Conservation (phyloP, 164 flowering plant genomes). For the Annona cherimola region DNA sequence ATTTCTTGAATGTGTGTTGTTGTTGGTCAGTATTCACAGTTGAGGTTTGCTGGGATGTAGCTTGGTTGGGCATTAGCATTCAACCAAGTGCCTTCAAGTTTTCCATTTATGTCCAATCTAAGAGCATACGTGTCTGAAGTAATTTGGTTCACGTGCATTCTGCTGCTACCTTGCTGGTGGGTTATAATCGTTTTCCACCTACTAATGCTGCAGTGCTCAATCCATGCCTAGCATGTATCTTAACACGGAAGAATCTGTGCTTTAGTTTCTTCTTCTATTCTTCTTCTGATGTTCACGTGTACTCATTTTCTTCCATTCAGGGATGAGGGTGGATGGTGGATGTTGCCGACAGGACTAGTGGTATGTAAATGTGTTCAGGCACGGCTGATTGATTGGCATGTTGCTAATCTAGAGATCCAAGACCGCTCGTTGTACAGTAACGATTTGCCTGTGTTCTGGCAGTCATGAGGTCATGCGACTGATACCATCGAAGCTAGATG, state of each 20-base stretch:
- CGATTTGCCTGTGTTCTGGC: conserved; percentile 87
- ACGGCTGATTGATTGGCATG: conserved; percentile 83
- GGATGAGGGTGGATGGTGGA: conserved; percentile 99
- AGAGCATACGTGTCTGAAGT: no score
- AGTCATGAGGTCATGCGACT: conserved; percentile 42
- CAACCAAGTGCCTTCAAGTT: no score
- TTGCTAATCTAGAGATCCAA: conserved; percentile 97
- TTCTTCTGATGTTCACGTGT: not conserved
- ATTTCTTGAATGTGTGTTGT: not conserved
- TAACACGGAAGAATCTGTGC: not conserved
- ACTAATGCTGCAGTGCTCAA: no score
- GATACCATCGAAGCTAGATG: conserved; percentile 6
- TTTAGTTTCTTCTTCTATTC: not conserved
- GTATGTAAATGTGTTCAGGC: conserved; percentile 89
- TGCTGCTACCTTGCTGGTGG: no score
- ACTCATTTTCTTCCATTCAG: conserved; percentile 28
- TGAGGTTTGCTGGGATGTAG: not conserved
- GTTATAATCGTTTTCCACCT: no score
- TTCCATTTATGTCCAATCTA: no score
- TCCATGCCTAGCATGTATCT: no score
- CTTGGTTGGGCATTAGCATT: no score
- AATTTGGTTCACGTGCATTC: not conserved
- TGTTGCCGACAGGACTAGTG: conserved; percentile 77
- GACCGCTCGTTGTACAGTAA: conserved; percentile 94
- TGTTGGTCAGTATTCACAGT: not conserved